Percentiles rank a stretch among this genome's conserved stretches.
phyloP scores from a whole-genome alignment of 139 green algal species.

The Closterium sp. region DNA sequence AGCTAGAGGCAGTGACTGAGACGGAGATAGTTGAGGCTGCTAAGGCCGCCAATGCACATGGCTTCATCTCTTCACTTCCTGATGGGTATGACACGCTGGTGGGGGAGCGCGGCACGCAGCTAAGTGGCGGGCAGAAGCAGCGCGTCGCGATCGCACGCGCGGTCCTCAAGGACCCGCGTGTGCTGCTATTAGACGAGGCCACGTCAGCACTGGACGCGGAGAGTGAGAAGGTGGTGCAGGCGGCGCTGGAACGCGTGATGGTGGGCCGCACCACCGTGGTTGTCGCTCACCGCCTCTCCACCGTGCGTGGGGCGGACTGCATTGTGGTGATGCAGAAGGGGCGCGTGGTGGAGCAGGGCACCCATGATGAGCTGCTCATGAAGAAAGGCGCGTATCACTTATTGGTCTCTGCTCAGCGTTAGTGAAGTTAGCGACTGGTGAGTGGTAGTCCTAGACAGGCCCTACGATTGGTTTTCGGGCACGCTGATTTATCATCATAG shows the following conservation, averaged over 20 bases:
- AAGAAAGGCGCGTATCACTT: slow-evolving; percentile 3
- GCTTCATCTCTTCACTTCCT: slow-evolving; percentile 65
- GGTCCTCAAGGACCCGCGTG: slow-evolving; percentile 70
- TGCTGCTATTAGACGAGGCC: slow-evolving; percentile 79
- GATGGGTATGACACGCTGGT: slow-evolving; percentile 82
- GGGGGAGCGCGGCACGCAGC: slow-evolving; percentile 74
- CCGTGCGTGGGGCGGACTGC: slow-evolving; percentile 64
- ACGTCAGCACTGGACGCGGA: slow-evolving; percentile 41
- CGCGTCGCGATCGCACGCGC: slow-evolving; percentile 89
- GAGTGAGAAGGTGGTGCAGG: slow-evolving; percentile 70
- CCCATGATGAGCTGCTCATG: slow-evolving; percentile 68
- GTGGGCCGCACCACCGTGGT: slow-evolving; percentile 72
- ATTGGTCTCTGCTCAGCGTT: neutral
- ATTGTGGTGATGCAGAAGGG: slow-evolving; percentile 88
- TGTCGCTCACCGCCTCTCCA: slow-evolving; percentile 93
- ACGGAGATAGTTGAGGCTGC: slow-evolving; percentile 71
- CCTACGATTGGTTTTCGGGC: too few relatives aligned
- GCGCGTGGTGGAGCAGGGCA: slow-evolving; percentile 74
- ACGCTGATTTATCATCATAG: too few relatives aligned
- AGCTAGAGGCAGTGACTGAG: slow-evolving; percentile 19
- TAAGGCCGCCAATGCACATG: slow-evolving; percentile 72
- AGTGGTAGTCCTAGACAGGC: too few relatives aligned
- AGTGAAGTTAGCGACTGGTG: too few relatives aligned
- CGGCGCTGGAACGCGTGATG: slow-evolving; percentile 72
- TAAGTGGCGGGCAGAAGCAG: slow-evolving; percentile 87